These are phyloP conservation scores for Suhomyces atakaporum DNA, from an alignment of 1,139 yeast species.

Conservation along the genomic window DNA sequence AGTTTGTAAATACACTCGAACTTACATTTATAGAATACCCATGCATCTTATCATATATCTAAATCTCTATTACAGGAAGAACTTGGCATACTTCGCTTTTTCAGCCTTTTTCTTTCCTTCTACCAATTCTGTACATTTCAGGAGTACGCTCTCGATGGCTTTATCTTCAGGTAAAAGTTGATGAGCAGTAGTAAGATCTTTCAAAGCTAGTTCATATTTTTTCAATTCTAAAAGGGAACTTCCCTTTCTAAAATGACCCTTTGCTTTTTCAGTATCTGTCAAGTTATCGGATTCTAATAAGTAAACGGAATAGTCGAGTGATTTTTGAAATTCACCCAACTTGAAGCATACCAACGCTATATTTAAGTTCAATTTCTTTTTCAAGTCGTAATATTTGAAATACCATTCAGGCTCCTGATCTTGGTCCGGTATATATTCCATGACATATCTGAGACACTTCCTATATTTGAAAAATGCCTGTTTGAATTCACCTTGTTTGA, in stretches of 20 bases:
- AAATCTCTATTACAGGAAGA: slow-evolving; percentile 33
- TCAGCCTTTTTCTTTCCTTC: slow-evolving; percentile 50
- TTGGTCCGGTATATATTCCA: slow-evolving; percentile 70
- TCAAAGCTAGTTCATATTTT: slow-evolving; percentile 52
- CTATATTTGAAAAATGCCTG: slow-evolving; percentile 62
- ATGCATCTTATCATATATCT: background rate
- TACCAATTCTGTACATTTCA: slow-evolving; percentile 38
- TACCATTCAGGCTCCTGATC: slow-evolving; percentile 62
- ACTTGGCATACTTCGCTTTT: slow-evolving; percentile 57
- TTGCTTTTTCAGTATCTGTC: slow-evolving; percentile 51
- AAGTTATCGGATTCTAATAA: slow-evolving; percentile 51
- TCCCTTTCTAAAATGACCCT: slow-evolving; percentile 65
- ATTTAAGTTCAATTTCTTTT: slow-evolving; percentile 63
- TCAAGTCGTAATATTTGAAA: slow-evolving; percentile 52
- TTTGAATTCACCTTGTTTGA: slow-evolving; percentile 51
- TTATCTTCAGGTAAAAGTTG: slow-evolving; percentile 51
- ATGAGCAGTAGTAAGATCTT: slow-evolving; percentile 47
- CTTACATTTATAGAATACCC: slow-evolving; percentile 1
- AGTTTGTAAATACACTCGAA: background rate
- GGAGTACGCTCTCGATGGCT: slow-evolving; percentile 47
- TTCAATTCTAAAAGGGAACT: slow-evolving; percentile 45
- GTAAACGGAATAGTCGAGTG: slow-evolving; percentile 56
- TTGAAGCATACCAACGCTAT: slow-evolving; percentile 55
- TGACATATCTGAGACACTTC: slow-evolving; percentile 65
- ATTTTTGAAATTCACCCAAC: slow-evolving; percentile 42